A percentile compares a stretch with the other conserved stretches of the same genome.
These are phyloP conservation scores for Eucalyptus victrix DNA, from an alignment of 345 rosid genomes.

Conservation along the genomic window DNA sequence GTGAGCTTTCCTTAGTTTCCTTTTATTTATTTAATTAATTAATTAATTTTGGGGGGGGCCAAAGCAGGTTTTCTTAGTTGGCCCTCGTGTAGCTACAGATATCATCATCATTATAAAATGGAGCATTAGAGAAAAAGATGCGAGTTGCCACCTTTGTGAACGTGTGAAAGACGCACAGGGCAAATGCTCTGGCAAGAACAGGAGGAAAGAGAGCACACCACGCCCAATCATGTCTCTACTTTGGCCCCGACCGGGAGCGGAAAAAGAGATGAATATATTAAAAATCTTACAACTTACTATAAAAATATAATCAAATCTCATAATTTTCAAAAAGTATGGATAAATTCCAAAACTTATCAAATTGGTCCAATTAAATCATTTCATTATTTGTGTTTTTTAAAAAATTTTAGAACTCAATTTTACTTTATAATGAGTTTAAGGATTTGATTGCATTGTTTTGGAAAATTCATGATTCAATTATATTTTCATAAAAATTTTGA, in stretches of 20 bases:
- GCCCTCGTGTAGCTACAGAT: background rate
- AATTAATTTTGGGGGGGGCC: background rate
- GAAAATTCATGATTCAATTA: accelerated
- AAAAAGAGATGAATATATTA: too few relatives aligned
- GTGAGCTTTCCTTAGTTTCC: background rate
- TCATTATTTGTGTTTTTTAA: accelerated
- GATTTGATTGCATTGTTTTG: accelerated
- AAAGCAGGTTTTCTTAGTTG: background rate
- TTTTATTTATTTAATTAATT: background rate
- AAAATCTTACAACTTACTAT: too few relatives aligned
- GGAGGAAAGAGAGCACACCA: background rate
- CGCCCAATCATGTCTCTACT: background rate
- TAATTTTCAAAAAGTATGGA: too few relatives aligned
- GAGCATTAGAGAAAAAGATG: background rate
- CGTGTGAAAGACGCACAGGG: background rate
- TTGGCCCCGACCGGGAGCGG: background rate
- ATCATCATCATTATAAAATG: background rate
- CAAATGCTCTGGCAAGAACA: background rate
- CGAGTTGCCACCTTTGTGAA: background rate
- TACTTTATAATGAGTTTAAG: accelerated
- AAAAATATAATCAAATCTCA: too few relatives aligned
- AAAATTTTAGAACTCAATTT: too few relatives aligned
- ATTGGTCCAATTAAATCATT: too few relatives aligned
- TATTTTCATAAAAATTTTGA: accelerated
- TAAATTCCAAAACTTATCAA: too few relatives aligned